Percentiles rank a stretch among this genome's conserved stretches.
Evolutionary conservation across 805 yeast genomes (phyloP).

Genomic region (Monosporozyma servazzii): DNA sequence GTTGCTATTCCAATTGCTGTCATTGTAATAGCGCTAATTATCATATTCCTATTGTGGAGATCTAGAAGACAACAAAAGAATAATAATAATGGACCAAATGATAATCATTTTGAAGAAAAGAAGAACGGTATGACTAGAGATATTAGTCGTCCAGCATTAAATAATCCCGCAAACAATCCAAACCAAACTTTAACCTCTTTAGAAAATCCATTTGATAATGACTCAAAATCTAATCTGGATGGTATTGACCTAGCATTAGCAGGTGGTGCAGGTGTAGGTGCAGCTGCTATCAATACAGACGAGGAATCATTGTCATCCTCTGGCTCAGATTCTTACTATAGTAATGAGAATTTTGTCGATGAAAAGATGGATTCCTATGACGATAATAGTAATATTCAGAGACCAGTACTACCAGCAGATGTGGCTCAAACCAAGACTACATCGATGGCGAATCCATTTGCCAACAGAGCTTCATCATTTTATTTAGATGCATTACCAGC

Average conservation of each 20-base stretch:
- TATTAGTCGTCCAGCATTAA: conserved; percentile 34
- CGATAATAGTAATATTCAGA: neutral
- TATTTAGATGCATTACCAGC: conserved; percentile 28
- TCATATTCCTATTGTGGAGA: conserved; percentile 51
- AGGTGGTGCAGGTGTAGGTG: neutral
- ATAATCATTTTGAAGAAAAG: conserved; percentile 21
- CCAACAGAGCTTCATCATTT: conserved; percentile 26
- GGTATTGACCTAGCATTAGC: conserved; percentile 35
- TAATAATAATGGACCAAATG: conserved; percentile 12
- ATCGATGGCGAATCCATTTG: conserved; percentile 17
- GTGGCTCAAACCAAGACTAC: conserved; percentile 17
- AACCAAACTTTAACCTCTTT: conserved; percentile 12
- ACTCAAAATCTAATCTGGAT: conserved; percentile 27
- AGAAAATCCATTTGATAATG: conserved; percentile 28
- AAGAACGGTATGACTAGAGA: conserved; percentile 20
- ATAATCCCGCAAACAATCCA: conserved; percentile 31
- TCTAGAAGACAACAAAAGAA: conserved; percentile 31
- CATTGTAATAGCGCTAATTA: conserved; percentile 36
- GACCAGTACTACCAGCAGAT: conserved; percentile 2
- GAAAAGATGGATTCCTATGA: conserved; percentile 2
- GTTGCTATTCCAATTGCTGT: conserved; percentile 68
- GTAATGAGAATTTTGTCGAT: conserved; percentile 9
- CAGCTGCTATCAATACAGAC: conserved; percentile 41
- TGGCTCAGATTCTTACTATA: conserved; percentile 37
- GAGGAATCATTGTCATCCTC: conserved; percentile 36